phyloP scores from a whole-genome alignment of 2,329 filamentous ascomycete genomes.

The Ascochyta lentis region DNA sequence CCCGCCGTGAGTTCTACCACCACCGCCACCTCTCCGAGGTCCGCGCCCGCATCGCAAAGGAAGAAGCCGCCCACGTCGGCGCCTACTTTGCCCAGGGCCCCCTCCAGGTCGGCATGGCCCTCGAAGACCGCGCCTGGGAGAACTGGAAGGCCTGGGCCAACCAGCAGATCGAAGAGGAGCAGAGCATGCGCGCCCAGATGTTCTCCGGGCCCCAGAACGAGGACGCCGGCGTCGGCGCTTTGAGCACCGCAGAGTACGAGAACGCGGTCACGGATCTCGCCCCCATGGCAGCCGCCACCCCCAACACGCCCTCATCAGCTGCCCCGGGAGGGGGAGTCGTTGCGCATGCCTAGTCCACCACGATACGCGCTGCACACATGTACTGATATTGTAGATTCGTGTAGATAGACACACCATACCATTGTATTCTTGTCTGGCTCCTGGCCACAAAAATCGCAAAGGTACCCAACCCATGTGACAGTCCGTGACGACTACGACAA shows the following conservation, averaged over 20 bases:
- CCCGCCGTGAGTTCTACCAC: slow-evolving; percentile 88
- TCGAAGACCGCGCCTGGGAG: slow-evolving; percentile 83
- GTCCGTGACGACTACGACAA: no score
- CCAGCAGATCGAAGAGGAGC: slow-evolving; percentile 57
- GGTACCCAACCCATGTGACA: no score
- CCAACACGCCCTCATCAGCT: slow-evolving; percentile 37
- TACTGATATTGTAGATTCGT: slow-evolving; percentile 21
- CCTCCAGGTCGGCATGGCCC: slow-evolving; percentile 77
- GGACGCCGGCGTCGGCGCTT: slow-evolving; percentile 24
- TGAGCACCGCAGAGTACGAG: slow-evolving; percentile 36
- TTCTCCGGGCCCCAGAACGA: slow-evolving; percentile 44
- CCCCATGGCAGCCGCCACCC: slow-evolving; percentile 26
- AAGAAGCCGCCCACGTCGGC: slow-evolving; percentile 85
- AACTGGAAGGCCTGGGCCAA: slow-evolving; percentile 83
- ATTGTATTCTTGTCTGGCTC: background rate
- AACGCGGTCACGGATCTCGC: slow-evolving; percentile 45
- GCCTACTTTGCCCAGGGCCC: slow-evolving; percentile 84
- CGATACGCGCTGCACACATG: background rate
- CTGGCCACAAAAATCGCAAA: background rate
- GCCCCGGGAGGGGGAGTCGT: slow-evolving; percentile 48
- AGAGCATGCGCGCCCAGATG: slow-evolving; percentile 55
- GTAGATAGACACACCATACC: slow-evolving; percentile 10
- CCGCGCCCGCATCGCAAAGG: slow-evolving; percentile 78
- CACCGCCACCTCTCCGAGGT: slow-evolving; percentile 83
- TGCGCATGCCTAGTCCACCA: slow-evolving; percentile 37